These are phyloP conservation scores for Amylocarpus encephaloides DNA, from an alignment of 2,329 filamentous ascomycete genomes.

Conservation along the genomic window DNA sequence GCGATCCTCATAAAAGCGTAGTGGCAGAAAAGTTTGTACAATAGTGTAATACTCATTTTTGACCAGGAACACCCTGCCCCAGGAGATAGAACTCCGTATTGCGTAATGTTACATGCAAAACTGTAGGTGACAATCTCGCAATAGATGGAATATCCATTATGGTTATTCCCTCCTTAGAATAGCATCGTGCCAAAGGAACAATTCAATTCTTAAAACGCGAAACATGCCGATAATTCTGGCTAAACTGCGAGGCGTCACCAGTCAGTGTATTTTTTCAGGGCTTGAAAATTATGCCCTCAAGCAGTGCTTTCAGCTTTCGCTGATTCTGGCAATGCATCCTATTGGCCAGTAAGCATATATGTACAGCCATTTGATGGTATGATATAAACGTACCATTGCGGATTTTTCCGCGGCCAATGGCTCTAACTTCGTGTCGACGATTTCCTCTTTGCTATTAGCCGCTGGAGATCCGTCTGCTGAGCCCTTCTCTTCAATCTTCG, in stretches of 20 bases:
- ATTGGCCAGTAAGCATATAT: conserved; percentile 6
- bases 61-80: conserved; percentile 12
- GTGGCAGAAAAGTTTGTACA: conserved; percentile 30
- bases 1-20: conserved; percentile 10
- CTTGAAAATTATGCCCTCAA: conserved; percentile 8
- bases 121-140: conserved; percentile 16
- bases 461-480: conserved; percentile 32
- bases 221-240: too few relatives aligned
- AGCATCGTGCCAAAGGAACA: background rate
- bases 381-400: conserved; percentile 16
- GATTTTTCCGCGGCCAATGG: conserved; percentile 14
- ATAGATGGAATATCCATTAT: conserved; percentile 6
- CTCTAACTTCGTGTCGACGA: conserved; percentile 29
- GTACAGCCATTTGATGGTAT: background rate
- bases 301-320: conserved; percentile 20
- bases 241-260: too few relatives aligned
- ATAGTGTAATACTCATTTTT: conserved; percentile 1
- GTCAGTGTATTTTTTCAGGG: too few relatives aligned
- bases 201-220: background rate
- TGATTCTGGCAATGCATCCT: conserved; percentile 17
- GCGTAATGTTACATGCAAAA: conserved; percentile 30
- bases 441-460: conserved; percentile 23
- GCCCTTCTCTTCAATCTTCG: conserved; percentile 34
- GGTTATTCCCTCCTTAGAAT: background rate
- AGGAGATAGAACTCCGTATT: conserved; percentile 19